Conservation (phyloP, 169 alveolate species). For the Toxoplasma gondii region DNA sequence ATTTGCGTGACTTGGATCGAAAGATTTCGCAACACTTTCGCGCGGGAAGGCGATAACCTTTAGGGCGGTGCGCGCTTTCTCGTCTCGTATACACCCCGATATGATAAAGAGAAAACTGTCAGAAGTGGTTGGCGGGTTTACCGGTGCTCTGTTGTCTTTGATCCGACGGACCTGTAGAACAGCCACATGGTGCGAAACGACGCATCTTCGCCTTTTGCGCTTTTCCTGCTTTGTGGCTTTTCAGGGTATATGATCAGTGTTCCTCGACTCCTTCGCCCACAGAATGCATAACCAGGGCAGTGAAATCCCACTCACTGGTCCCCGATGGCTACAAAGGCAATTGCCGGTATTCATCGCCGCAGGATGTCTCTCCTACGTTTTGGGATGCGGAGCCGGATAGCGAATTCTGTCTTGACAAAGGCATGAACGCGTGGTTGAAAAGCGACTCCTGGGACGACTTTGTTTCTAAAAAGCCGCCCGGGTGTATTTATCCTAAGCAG, state of each 20-base stretch:
- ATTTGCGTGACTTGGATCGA: no score
- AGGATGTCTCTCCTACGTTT: neutral
- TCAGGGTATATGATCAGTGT: neutral
- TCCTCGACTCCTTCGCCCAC: neutral
- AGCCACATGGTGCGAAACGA: neutral
- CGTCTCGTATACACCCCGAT: no score
- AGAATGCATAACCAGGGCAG: neutral
- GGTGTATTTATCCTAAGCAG: neutral
- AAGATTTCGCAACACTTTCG: no score
- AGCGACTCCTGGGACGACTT: neutral
- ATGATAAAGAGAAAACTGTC: neutral
- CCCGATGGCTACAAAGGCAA: neutral
- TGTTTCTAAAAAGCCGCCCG: neutral
- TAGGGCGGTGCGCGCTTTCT: no score
- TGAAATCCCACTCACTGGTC: neutral
- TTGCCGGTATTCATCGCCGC: neutral
- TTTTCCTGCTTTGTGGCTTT: neutral
- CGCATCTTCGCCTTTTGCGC: neutral
- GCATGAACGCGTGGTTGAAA: neutral
- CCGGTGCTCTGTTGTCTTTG: neutral
- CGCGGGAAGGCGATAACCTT: no score
- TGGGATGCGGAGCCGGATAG: neutral
- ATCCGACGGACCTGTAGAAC: neutral
- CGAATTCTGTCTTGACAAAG: neutral
- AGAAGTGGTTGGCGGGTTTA: neutral